Evolutionary conservation across 1,284 basidiomycete species (phyloP), one percentile per base, ranked within the genome.

Genomic region (Trametes hirsuta): DNA sequence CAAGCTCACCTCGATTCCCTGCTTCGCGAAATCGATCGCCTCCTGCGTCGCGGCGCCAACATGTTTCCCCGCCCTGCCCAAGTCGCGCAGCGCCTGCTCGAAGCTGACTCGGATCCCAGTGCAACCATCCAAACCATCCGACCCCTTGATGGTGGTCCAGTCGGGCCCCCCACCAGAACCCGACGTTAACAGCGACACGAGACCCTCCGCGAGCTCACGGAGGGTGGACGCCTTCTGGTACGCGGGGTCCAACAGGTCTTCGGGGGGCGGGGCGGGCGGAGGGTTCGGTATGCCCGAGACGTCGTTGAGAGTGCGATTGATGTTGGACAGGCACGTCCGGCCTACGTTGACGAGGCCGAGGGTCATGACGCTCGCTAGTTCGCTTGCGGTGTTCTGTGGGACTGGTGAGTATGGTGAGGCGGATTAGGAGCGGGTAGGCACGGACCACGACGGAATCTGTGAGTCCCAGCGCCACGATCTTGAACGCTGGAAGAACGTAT

Each of bases 131-230:
- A 24, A 14, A 36, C 36, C 45, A 11, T 14, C 2, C 9, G 59
- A 30, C 30, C 30, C 39, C 49, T 50, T 56, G 49, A 61, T 47
- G 9, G 53, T 45, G 24, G 44, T 25, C 59, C 59, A 61, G 54
- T 56, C 50, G 2, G 42, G 53, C 10, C 44, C 12, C 6, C 59
- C 49, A 8, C 39, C 34, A 5, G 34, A 34, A 4, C 49, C 49
- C 4, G 49, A 25, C 1, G 45, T 44, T 6, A 56, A 44, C 1
- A 61, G 45, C 14, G 45, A 39, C 6, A 52, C 49, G 21, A 61
- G 59, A 21, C 24, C 47, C 44, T 61, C 53, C n/a, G 59, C 59
- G 21, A 52, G 51, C 14, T 47, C 24, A 18, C 59, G 41, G 3
- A 61, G 53, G 15, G 21, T 44, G 21, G 53, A 46, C 6, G 49